These are phyloP conservation scores for Phaeosphaeria sp. DNA, from an alignment of 2,329 filamentous ascomycete genomes.

Conservation along the genomic window DNA sequence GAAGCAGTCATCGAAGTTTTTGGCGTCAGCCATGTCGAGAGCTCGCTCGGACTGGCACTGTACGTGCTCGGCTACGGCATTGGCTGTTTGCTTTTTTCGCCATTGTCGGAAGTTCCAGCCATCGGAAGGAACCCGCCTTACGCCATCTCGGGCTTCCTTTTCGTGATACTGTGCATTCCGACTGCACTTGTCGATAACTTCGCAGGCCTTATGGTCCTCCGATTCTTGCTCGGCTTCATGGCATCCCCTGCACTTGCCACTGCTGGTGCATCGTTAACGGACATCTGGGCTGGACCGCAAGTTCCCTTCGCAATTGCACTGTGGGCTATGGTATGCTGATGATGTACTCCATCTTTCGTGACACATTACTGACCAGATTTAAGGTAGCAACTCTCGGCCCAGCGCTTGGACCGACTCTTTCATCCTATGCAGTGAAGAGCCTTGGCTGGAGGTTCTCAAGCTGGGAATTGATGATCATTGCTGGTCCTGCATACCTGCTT, in stretches of 20 bases:
- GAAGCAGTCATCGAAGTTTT: constrained; percentile 60
- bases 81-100: constrained; percentile 70
- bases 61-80: constrained; percentile 68
- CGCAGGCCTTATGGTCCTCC: constrained; percentile 64
- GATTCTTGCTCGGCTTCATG: constrained; percentile 46
- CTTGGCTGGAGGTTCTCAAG: constrained; percentile 82
- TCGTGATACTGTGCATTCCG: constrained; percentile 70
- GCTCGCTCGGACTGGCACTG: constrained; percentile 64
- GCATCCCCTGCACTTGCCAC: constrained; percentile 44
- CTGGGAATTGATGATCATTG: constrained; percentile 81
- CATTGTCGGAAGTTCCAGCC: constrained; percentile 69
- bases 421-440: constrained; percentile 75
- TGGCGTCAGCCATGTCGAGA: constrained; percentile 58
- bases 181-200: constrained; percentile 69
- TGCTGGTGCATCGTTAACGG: constrained; percentile 41
- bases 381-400: constrained; percentile 61
- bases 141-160: constrained; percentile 70
- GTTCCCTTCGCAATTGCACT: constrained; percentile 51
- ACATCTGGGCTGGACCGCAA: constrained; percentile 48
- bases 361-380: background rate
- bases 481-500: constrained; percentile 72
- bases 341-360: background rate
- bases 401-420: constrained; percentile 67
- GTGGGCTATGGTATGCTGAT: constrained; percentile 44
- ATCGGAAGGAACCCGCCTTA: constrained; percentile 73